A percentile compares a stretch with the other conserved stretches of the same genome.
Conservation (phyloP, 2,329 filamentous ascomycete genomes). For the Hyphodiscus sp. region DNA sequence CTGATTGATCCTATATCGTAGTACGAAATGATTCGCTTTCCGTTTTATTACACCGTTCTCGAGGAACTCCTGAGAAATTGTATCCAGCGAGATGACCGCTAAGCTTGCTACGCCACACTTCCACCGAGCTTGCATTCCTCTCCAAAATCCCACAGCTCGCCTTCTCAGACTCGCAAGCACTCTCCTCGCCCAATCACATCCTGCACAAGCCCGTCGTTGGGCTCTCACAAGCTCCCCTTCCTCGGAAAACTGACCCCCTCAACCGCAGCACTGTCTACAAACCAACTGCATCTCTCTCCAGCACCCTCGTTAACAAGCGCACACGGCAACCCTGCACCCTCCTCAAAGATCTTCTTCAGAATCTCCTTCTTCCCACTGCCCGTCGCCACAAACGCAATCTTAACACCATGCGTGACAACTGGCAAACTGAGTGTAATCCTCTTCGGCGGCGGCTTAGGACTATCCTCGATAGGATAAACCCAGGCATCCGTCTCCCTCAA, state of each 20-base stretch:
- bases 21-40: too few relatives aligned
- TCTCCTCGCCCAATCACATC: too few relatives aligned
- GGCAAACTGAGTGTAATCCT: slow-evolving; percentile 90
- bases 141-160: too few relatives aligned
- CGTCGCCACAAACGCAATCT: slow-evolving; percentile 86
- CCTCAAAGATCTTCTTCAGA: slow-evolving; percentile 85
- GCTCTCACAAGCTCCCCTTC: slow-evolving; percentile 50
- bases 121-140: too few relatives aligned
- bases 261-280: slow-evolving; percentile 79
- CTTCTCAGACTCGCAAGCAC: too few relatives aligned
- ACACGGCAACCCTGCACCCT: slow-evolving; percentile 70
- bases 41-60: too few relatives aligned
- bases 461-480: slow-evolving; percentile 88
- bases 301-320: slow-evolving; percentile 78
- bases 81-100: too few relatives aligned
- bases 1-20: too few relatives aligned
- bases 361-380: slow-evolving; percentile 86
- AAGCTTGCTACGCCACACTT: too few relatives aligned
- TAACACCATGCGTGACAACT: slow-evolving; percentile 79
- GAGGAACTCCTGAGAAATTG: too few relatives aligned
- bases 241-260: slow-evolving; percentile 79
- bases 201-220: too few relatives aligned
- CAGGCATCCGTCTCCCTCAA: slow-evolving; percentile 83
- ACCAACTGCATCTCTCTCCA: slow-evolving; percentile 89
- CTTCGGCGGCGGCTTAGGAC: slow-evolving; percentile 85